Percentiles rank a stretch among this genome's conserved stretches.
These are phyloP conservation scores for Xylaria castorea DNA, from an alignment of 495 filamentous ascomycete genomes.

Conservation along the genomic window DNA sequence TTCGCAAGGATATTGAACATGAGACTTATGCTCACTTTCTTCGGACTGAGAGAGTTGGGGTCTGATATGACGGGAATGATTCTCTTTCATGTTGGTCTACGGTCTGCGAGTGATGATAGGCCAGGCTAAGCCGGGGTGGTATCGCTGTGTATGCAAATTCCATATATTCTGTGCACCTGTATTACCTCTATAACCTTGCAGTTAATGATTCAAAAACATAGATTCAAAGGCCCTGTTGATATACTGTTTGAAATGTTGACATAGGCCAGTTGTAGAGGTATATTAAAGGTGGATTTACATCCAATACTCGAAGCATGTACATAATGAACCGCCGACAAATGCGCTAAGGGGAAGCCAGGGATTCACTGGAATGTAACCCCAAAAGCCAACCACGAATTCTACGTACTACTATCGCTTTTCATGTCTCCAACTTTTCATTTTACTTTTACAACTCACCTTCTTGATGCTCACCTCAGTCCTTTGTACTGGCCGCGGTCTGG, in stretches of 20 bases:
- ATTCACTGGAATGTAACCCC: not conserved
- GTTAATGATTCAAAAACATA: not conserved
- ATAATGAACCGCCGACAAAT: not conserved
- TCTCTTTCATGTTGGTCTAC: not conserved
- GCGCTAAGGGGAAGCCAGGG: not conserved
- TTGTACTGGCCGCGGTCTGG: not conserved
- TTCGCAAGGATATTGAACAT: slow-evolving; percentile 1
- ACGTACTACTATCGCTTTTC: not conserved
- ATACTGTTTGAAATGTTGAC: not conserved
- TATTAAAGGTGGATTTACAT: not conserved
- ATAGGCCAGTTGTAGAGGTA: not conserved
- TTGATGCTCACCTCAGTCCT: not conserved
- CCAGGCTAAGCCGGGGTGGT: not conserved
- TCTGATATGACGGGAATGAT: slow-evolving; percentile 9
- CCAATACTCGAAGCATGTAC: not conserved
- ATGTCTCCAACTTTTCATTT: not conserved
- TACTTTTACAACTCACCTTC: not conserved
- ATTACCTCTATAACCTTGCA: not conserved
- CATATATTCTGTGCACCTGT: not conserved
- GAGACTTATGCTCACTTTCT: not conserved
- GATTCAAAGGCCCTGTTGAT: not conserved
- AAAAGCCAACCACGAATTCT: not conserved
- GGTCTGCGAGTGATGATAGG: not conserved
- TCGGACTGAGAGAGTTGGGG: not conserved
- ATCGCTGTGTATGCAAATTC: slow-evolving; percentile 4